phyloP scores from a whole-genome alignment of 768 basidiomycete genomes.

The Termitomyces sp. region DNA sequence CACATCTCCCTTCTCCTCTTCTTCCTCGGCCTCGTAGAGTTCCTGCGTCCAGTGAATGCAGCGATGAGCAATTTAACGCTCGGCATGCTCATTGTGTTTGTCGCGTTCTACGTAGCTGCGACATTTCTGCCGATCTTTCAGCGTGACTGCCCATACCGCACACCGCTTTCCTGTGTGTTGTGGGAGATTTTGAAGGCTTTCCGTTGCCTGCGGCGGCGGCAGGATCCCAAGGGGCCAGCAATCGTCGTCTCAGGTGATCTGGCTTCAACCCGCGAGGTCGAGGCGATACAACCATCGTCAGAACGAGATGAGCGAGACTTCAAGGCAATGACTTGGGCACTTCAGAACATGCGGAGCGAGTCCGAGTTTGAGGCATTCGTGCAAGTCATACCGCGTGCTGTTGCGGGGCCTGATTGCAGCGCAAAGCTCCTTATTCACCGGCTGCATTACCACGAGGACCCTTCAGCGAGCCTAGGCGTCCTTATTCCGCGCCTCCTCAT shows the following conservation, averaged over 20 bases:
- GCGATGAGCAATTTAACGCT: no score
- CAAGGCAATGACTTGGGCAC: not conserved
- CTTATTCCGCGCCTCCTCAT: constrained; percentile 25
- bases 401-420: not conserved
- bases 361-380: not conserved
- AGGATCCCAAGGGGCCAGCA: no score
- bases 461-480: not conserved
- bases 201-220: no score
- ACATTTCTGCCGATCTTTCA: constrained; percentile 29
- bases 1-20: no score
- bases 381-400: not conserved
- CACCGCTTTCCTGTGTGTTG: constrained; percentile 28
- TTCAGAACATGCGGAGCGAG: not conserved
- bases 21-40: constrained; percentile 29
- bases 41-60: constrained; percentile 30
- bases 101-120: constrained; percentile 24
- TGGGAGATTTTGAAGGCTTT: constrained; percentile 25
- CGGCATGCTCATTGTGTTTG: constrained; percentile 25
- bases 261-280: no score
- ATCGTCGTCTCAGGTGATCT: not conserved
- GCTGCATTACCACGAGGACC: not conserved
- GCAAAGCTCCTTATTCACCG: not conserved
- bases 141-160: constrained; percentile 29
- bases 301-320: not conserved
- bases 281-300: not conserved